These are phyloP conservation scores for Cryptomeria japonica DNA, from an alignment of 75 land plant species.

Conservation along the genomic window DNA sequence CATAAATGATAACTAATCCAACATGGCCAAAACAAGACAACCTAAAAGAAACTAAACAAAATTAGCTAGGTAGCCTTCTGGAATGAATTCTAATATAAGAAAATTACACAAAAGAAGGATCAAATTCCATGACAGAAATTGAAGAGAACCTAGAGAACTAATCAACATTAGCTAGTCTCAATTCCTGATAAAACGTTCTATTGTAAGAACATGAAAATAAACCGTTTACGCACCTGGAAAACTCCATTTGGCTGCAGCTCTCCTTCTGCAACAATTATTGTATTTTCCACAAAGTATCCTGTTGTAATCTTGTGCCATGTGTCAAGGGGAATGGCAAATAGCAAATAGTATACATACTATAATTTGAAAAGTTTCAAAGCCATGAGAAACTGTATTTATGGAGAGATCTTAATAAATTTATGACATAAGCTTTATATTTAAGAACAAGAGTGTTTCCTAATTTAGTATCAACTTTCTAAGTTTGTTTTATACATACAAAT, in stretches of 20 bases:
- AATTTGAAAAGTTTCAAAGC: neutral
- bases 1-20: too few relatives aligned
- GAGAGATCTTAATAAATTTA: neutral
- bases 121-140: neutral
- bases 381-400: neutral
- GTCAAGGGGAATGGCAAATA: slow-evolving; percentile 38
- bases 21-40: neutral
- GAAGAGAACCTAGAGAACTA: neutral
- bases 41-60: neutral
- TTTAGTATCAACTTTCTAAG: neutral
- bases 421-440: neutral
- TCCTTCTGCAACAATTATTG: slow-evolving; percentile 93
- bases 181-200: neutral
- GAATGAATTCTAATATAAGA: neutral
- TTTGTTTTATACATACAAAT: neutral
- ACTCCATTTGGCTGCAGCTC: slow-evolving; percentile 77
- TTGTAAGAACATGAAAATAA: slow-evolving; percentile 4
- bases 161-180: neutral
- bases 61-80: neutral
- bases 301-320: slow-evolving; percentile 83
- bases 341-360: neutral
- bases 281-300: slow-evolving; percentile 92
- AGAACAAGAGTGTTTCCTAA: neutral
- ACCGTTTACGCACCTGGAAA: slow-evolving; percentile 58
- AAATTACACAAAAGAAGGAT: neutral